Percentiles rank a stretch among this genome's conserved stretches.
Evolutionary conservation across 192 early-diverging fungal species (phyloP).

Genomic region (Podila verticillata): DNA sequence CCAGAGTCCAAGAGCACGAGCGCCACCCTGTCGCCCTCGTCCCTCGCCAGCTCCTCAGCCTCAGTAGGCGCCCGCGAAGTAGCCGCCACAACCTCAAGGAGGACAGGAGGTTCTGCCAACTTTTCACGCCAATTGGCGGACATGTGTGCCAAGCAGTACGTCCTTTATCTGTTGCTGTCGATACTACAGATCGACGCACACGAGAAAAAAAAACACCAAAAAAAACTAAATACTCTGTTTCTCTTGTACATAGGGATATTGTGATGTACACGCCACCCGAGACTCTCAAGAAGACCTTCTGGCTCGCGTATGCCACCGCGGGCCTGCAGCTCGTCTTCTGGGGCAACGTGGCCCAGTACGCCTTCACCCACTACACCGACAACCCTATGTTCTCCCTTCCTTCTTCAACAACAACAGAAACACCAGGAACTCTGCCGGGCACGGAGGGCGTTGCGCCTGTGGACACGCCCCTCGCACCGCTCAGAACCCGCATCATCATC

Average conservation of each 20-base stretch:
- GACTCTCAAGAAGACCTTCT: constrained; percentile 38
- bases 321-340: constrained; percentile 45
- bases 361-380: constrained; percentile 48
- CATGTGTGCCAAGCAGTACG: constrained; percentile 43
- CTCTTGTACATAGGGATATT: constrained; percentile 24
- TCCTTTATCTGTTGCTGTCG: too few species aligned
- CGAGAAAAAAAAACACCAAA: neutral
- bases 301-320: constrained; percentile 44
- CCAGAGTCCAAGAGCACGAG: constrained; percentile 28
- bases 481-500: constrained; percentile 39
- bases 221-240: too few species aligned
- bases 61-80: neutral
- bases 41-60: constrained; percentile 5
- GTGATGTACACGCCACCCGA: constrained; percentile 37
- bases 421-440: constrained; percentile 35
- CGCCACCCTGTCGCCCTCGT: constrained; percentile 17
- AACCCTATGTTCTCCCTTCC: constrained; percentile 40
- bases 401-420: constrained; percentile 6
- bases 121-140: constrained; percentile 34
- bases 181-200: neutral
- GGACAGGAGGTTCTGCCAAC: constrained; percentile 10
- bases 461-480: constrained; percentile 33
- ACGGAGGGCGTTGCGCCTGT: constrained; percentile 35
- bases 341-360: constrained; percentile 46
- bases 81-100: neutral